phyloP scores from a whole-genome alignment of 2,329 filamentous ascomycete genomes.

The Colletotrichum acutatum region DNA sequence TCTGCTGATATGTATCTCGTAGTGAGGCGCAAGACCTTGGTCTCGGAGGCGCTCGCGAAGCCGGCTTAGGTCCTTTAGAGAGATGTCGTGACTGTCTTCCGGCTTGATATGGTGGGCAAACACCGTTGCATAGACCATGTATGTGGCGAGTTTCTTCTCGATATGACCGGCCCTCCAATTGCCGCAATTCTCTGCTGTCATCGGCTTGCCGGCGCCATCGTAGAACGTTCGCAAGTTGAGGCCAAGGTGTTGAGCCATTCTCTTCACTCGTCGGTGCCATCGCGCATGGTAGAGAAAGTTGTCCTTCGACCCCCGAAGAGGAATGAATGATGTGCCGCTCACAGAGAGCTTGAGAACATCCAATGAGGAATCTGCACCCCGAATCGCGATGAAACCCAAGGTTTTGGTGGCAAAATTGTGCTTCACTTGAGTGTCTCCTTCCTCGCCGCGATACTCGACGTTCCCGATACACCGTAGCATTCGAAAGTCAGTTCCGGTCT shows the following conservation, averaged over 20 bases:
- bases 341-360: neutral
- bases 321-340: neutral
- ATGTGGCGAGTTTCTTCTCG: conserved; percentile 52
- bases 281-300: conserved; percentile 42
- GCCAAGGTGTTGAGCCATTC: conserved; percentile 43
- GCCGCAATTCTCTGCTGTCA: neutral
- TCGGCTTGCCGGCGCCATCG: conserved; percentile 36
- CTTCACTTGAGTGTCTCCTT: neutral
- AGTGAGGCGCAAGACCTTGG: fast-evolving
- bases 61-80: neutral
- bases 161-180: conserved; percentile 47
- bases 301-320: fast-evolving
- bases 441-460: fast-evolving
- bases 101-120: neutral
- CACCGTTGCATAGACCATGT: conserved; percentile 45
- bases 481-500: neutral
- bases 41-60: neutral
- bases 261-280: conserved; percentile 46
- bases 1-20: conserved; percentile 14
- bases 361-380: fast-evolving
- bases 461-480: neutral
- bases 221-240: conserved; percentile 44
- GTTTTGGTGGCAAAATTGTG: neutral
- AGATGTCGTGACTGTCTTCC: neutral
- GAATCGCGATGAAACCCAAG: neutral